These are phyloP conservation scores for Allantophomopsis cytisporea DNA, from an alignment of 2,329 filamentous ascomycete species.

Conservation along the genomic window DNA sequence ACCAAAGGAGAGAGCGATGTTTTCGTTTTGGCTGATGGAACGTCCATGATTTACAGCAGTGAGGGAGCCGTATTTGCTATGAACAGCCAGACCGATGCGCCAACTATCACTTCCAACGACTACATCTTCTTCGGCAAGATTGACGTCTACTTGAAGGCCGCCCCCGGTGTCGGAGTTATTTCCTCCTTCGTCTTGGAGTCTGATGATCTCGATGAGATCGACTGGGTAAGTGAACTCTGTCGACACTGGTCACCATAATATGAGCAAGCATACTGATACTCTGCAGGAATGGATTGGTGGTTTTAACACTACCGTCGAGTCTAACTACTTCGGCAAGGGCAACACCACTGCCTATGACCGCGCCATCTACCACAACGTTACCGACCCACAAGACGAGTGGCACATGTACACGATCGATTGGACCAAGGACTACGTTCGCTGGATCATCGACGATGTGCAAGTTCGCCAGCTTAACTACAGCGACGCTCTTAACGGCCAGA, in stretches of 20 bases:
- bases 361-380: slow-evolving; percentile 22
- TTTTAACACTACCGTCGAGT: slow-evolving; percentile 23
- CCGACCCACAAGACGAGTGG: slow-evolving; percentile 23
- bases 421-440: slow-evolving; percentile 42
- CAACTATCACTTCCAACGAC: slow-evolving; percentile 27
- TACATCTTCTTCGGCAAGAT: slow-evolving; percentile 40
- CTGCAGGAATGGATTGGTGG: slow-evolving; percentile 20
- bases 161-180: slow-evolving; percentile 32
- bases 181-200: slow-evolving; percentile 34
- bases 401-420: slow-evolving; percentile 60
- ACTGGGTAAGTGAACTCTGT: slow-evolving; percentile 22
- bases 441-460: slow-evolving; percentile 38
- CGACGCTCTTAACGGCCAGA: slow-evolving; percentile 32
- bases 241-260: background rate
- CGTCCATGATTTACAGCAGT: slow-evolving; percentile 21
- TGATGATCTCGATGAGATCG: slow-evolving; percentile 37
- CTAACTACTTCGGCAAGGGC: slow-evolving; percentile 40
- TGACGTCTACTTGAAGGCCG: slow-evolving; percentile 29
- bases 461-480: slow-evolving; percentile 31
- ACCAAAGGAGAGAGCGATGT: slow-evolving; percentile 26
- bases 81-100: slow-evolving; percentile 29
- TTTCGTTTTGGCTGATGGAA: slow-evolving; percentile 41
- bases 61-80: slow-evolving; percentile 36
- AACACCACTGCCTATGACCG: slow-evolving; percentile 36
- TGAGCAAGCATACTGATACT: background rate